Evolutionary conservation across 129 eudicot species (phyloP).

Genomic region (Flaveria linearis): DNA sequence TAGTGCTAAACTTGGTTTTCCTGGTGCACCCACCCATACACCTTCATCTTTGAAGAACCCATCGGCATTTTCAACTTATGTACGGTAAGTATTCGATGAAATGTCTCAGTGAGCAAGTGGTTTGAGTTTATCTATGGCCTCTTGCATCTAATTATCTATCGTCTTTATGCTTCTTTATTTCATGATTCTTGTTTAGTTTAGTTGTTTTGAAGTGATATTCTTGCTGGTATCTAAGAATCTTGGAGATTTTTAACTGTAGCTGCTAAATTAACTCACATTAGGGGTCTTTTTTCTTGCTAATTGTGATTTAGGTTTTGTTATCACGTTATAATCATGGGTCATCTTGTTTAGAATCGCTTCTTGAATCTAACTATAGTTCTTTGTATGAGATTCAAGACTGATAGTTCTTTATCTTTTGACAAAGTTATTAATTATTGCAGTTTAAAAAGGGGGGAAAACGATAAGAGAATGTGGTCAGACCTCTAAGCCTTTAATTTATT

Average conservation of each 20-base stretch:
- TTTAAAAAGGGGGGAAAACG: constrained; percentile 17
- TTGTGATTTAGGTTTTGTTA: neutral
- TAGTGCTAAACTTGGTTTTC: constrained; percentile 6
- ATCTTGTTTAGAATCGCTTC: constrained; percentile 30
- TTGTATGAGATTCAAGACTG: constrained; percentile 16
- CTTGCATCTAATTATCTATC: neutral
- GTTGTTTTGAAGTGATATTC: constrained; percentile 2
- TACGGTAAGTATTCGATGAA: constrained; percentile 28
- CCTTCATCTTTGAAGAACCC: constrained; percentile 22
- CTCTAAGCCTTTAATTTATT: constrained; percentile 4
- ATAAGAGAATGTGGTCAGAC: constrained; percentile 22
- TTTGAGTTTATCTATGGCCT: neutral
- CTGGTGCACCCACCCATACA: constrained; percentile 11
- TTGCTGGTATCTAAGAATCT: constrained; percentile 20
- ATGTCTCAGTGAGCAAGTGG: neutral
- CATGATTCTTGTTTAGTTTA: constrained; percentile 15
- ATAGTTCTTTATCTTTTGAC: neutral
- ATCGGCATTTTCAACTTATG: constrained; percentile 12
- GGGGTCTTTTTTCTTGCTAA: neutral
- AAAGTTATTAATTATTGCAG: neutral
- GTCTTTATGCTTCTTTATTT: neutral
- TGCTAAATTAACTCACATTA: constrained; percentile 3
- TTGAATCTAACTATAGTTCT: constrained; percentile 27
- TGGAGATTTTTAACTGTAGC: neutral
- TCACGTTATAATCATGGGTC: neutral